Base-by-base conservation (phyloP, 139 green algal genomes). In the Haematococcus sp. region DNA sequence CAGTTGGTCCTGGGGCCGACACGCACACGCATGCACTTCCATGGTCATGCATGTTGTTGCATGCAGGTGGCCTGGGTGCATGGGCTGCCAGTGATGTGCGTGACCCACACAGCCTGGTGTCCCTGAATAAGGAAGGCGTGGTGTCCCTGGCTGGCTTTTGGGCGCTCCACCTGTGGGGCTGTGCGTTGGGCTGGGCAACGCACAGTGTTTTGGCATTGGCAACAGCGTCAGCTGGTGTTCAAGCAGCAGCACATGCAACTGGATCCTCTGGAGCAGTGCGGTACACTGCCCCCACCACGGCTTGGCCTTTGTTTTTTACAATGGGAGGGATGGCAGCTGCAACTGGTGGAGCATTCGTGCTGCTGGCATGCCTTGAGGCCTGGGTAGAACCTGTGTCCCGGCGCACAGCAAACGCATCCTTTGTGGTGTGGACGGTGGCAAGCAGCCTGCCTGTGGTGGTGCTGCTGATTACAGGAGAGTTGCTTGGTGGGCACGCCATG, bases 51-150 rank as follows among this genome's bases (percentile, higher is more conserved):
- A n/a, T n/a, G 44, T 28, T 30, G 60, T 2, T 79, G 17, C 9
- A 13, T 52, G 40, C 52, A 74, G 17, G 30, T 25, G 81, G 78
- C 11, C 32, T 88, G 61, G 70, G 63, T 30, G 82, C 78, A 0
- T 86, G 81, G 61, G 74, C 87, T 17, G 70, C 87, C 75, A 73
- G 68, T 0, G 64, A 86, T 7, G 56, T 82, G 15, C 71, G 86
- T 1, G 76, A 58, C 31, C 30, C n/a, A 3, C 64, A 67, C 66
- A 65, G 58, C 60, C 64, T 87, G n/a, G 9, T 89, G 32, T 58
- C 49, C 20, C 77, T 88, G 30, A 97, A 97, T 78, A 97, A 95
- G 71, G 93, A 97, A 78, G 92, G 93, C 7, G 19, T 97, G 13
- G 68, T 82, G 23, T 95, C 88, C 0, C 51, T 93, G 30, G 59